Percentiles rank a stretch among this genome's conserved stretches.
Evolutionary conservation across 2,329 filamentous ascomycete genomes (phyloP).

Genomic region (Sporothrix humicola): DNA sequence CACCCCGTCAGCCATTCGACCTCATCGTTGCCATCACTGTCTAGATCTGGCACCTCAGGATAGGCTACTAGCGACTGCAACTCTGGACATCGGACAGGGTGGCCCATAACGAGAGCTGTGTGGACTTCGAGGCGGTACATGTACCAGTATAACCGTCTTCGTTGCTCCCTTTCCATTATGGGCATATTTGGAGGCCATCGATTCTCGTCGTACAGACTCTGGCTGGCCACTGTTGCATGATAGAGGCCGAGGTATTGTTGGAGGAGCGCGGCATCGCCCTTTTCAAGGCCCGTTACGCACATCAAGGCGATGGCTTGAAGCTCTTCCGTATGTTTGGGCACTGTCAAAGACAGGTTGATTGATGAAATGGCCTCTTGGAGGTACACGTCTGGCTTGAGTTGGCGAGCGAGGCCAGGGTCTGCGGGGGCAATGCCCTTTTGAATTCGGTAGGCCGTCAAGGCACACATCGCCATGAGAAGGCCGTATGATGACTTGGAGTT

Average conservation of each 20-base stretch:
- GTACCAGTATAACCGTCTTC: slow-evolving; percentile 39
- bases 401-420: background rate
- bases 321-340: slow-evolving; percentile 27
- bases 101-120: slow-evolving; percentile 38
- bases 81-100: slow-evolving; percentile 38
- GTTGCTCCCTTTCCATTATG: slow-evolving; percentile 34
- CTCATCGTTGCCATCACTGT: background rate
- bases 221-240: slow-evolving; percentile 37
- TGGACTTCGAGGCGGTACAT: slow-evolving; percentile 40
- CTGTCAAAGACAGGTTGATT: slow-evolving; percentile 14
- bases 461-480: slow-evolving; percentile 27
- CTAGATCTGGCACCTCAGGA: slow-evolving; percentile 29
- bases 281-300: slow-evolving; percentile 29
- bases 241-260: slow-evolving; percentile 39
- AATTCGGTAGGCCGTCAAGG: slow-evolving; percentile 27
- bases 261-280: slow-evolving; percentile 30
- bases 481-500: slow-evolving; percentile 24
- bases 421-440: slow-evolving; percentile 29
- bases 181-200: slow-evolving; percentile 36
- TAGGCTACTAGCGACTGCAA: slow-evolving; percentile 37
- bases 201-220: slow-evolving; percentile 37
- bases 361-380: slow-evolving; percentile 10
- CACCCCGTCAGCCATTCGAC: slow-evolving; percentile 32
- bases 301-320: slow-evolving; percentile 33
- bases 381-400: slow-evolving; percentile 19